These are phyloP conservation scores for Fusarium acutatum DNA, from an alignment of 2,329 filamentous ascomycete species.

Conservation along the genomic window DNA sequence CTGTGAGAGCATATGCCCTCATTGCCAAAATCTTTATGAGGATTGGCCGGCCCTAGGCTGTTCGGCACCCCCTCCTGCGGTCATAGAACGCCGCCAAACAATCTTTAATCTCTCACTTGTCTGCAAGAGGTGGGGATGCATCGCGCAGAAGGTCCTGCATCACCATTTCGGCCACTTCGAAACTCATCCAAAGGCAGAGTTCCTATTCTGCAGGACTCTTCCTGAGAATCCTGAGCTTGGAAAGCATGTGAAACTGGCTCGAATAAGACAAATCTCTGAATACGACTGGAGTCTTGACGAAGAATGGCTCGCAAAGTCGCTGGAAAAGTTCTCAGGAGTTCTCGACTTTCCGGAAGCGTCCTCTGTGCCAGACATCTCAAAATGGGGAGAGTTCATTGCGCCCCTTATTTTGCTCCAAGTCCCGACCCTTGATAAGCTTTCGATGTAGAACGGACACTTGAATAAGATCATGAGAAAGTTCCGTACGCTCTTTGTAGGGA, in stretches of 20 bases:
- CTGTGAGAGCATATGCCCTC: not conserved
- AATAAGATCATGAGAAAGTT: not conserved
- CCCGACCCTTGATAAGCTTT: not conserved
- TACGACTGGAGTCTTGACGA: not conserved
- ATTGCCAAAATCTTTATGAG: not conserved
- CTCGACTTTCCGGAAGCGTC: not conserved
- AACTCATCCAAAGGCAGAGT: not conserved
- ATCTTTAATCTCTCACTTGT: not conserved
- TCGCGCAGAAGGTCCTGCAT: not conserved
- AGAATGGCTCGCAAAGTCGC: not conserved
- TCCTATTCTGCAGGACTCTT: not conserved
- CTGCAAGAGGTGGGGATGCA: not conserved
- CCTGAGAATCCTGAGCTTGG: not conserved
- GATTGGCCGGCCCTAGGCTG: not conserved
- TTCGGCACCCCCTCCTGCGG: not conserved
- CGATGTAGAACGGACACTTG: not conserved
- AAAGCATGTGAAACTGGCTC: not conserved
- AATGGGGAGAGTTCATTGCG: not conserved
- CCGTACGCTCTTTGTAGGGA: not conserved
- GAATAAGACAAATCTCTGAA: not conserved
- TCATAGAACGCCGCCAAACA: not conserved
- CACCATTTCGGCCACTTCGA: not conserved
- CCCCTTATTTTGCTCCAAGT: not conserved
- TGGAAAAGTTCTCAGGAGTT: not conserved
- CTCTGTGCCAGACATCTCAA: not conserved